Base-by-base conservation (phyloP, 1,139 yeast species). In the Hanseniaspora gamundiae region DNA sequence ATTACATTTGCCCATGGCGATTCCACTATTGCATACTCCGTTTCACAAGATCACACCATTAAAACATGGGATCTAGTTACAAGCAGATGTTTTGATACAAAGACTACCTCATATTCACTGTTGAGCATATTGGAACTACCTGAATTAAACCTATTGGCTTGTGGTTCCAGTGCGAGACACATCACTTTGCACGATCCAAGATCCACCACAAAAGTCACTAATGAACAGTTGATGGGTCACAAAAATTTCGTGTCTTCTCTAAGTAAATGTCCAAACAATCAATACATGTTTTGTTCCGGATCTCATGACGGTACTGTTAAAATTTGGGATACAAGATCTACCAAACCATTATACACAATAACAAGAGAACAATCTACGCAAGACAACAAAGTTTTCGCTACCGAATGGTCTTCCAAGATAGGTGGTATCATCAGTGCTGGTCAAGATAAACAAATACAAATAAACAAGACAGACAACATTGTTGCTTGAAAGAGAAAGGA, bases 21-120 rank as follows among this genome's bases (percentile, higher is more conserved):
- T 60, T 52, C 72, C 36, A 73, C 93, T 0, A 95, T 88, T 6
- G 95, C 80, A 14, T 91, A 91, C 65, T 86, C 97, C 0, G 95
- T 84, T 1, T 83, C 96, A 3, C 96, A 87, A 62, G 97, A 91
- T 65, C 98, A 91, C 61, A 78, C 94, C 1, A 78, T 91, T 51
- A 83, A 84, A 57, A 91, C 98, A 0, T 91, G 98, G 97, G 98
- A 91, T 67, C 70, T 88, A 55, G 80, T 85, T 19, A 86, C 96
- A 5, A 69, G 82, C 16, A 73, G 84, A 51, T 77, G 85, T 56
- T 80, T 87, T 36, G 96, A 87, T 59, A 83, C 96, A 4, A 80
- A 86, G 63, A 75, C 84, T 21, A 87, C 97, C 0, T 83, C 91
- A n/a, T 87, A 75, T 64, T 80, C 97, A 8, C 70, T 91, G 49